Evolutionary conservation across 345 rosid species (phyloP).

Genomic region (Camelina hispida): DNA sequence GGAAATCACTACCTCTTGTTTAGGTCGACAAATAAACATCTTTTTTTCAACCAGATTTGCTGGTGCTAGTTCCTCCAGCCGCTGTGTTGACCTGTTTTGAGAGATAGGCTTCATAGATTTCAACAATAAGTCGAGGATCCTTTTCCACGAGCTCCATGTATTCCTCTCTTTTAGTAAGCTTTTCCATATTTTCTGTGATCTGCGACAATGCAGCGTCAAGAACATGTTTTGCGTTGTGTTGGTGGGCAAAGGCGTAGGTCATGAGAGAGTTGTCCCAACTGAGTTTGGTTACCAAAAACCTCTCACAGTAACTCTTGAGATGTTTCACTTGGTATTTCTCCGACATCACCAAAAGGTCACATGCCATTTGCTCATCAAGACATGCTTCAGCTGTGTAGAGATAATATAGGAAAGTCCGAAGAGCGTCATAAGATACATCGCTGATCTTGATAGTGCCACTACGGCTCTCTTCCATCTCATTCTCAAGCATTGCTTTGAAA

Average conservation of each 20-base stretch:
- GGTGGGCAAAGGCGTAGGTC: constrained; percentile 85
- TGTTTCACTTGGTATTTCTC: constrained; percentile 86
- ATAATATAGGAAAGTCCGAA: constrained; percentile 64
- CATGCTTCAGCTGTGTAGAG: constrained; percentile 82
- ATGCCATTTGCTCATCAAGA: constrained; percentile 81
- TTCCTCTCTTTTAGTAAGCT: constrained; percentile 67
- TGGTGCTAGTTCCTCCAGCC: constrained; percentile 40
- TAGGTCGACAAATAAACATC: not conserved
- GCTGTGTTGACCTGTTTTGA: constrained; percentile 76
- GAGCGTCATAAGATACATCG: constrained; percentile 70
- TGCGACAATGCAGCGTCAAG: constrained; percentile 66
- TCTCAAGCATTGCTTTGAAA: constrained; percentile 86
- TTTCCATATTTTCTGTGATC: constrained; percentile 83
- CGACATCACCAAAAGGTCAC: constrained; percentile 77
- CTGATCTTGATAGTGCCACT: constrained; percentile 83
- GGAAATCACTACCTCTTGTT: constrained; percentile 4
- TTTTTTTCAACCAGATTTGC: constrained; percentile 24
- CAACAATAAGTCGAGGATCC: constrained; percentile 77
- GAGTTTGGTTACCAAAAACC: constrained; percentile 69
- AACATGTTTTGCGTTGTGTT: constrained; percentile 74
- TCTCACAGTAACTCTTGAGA: constrained; percentile 80
- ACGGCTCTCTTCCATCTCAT: constrained; percentile 84
- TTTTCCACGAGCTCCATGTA: constrained; percentile 76
- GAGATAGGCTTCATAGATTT: constrained; percentile 78
- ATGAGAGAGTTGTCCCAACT: constrained; percentile 76